A percentile compares a stretch with the other conserved stretches of the same genome.
phyloP scores from a whole-genome alignment of 306 rosid species.

The Rosa persica region DNA sequence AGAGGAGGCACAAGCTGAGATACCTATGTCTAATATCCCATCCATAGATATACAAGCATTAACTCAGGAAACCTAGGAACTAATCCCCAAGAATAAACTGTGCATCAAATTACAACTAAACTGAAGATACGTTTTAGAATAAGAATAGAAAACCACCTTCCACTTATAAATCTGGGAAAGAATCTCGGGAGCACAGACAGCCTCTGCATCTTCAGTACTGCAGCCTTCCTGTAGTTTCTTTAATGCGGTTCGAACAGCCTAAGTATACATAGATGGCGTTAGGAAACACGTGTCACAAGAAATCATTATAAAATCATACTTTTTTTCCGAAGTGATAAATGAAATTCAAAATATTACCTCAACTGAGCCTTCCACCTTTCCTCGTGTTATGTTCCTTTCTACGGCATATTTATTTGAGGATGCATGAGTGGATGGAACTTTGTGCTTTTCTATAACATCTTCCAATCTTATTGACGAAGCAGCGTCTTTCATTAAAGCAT shows the following conservation, averaged over 20 bases:
- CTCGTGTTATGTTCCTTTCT: conserved; percentile 71
- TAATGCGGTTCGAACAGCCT: conserved; percentile 89
- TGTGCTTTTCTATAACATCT: conserved; percentile 50
- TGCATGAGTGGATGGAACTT: conserved; percentile 55
- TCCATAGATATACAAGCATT: neutral
- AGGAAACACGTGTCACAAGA: neutral
- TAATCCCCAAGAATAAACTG: neutral
- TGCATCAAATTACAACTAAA: neutral
- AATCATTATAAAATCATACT: conserved; percentile 5
- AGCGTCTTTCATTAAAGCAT: conserved; percentile 61
- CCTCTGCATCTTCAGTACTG: conserved; percentile 63
- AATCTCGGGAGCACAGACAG: conserved; percentile 73
- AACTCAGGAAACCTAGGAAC: neutral
- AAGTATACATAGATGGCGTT: conserved; percentile 18
- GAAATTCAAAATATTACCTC: conserved; percentile 43
- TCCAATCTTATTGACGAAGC: conserved; percentile 61
- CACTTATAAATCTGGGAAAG: conserved; percentile 68
- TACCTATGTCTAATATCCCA: neutral
- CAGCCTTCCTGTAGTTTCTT: conserved; percentile 60
- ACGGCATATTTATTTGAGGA: conserved; percentile 39
- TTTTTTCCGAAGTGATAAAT: neutral
- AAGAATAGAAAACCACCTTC: conserved; percentile 59
- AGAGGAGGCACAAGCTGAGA: neutral
- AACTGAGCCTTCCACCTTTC: conserved; percentile 84
- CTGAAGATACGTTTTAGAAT: conserved; percentile 10